Evolutionary conservation across 2,329 filamentous ascomycete species (phyloP).

Genomic region (Sporothrix protearum): DNA sequence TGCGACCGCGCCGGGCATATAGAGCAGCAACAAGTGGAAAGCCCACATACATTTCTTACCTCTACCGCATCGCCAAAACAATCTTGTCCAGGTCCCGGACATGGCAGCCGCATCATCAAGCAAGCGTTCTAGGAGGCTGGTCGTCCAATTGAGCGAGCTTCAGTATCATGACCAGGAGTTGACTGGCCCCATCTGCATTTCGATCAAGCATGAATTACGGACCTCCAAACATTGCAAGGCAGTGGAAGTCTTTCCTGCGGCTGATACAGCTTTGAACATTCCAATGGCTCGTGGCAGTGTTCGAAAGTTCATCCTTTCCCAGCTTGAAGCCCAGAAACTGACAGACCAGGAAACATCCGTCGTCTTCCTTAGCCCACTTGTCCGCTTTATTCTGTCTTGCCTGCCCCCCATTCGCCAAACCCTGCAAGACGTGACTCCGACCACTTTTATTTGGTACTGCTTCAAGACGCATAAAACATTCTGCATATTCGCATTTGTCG

Average conservation of each 20-base stretch:
- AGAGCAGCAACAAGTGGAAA: not conserved
- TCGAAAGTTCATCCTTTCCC: conserved; percentile 26
- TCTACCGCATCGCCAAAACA: not conserved
- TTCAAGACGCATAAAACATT: conserved; percentile 21
- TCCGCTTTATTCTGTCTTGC: conserved; percentile 26
- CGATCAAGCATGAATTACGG: conserved; percentile 22
- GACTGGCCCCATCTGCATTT: conserved; percentile 23
- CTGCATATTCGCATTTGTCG: conserved; percentile 27
- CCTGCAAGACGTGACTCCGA: not conserved
- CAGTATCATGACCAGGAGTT: conserved; percentile 26
- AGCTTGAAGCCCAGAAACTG: conserved; percentile 28
- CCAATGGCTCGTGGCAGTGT: not conserved
- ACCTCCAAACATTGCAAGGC: conserved; percentile 23
- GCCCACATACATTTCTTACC: not conserved
- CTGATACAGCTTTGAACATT: conserved; percentile 9
- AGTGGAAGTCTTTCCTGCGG: conserved; percentile 1
- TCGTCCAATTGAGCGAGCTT: conserved; percentile 23
- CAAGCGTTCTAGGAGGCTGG: conserved; percentile 24
- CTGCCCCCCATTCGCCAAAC: conserved; percentile 19
- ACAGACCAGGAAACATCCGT: conserved; percentile 21
- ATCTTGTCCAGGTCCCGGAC: not conserved
- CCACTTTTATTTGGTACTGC: conserved; percentile 22
- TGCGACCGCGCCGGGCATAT: not conserved
- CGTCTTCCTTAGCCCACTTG: conserved; percentile 24
- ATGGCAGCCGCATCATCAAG: conserved; percentile 17